These are phyloP conservation scores for Metarhizium guizhouense DNA, from an alignment of 2,329 filamentous ascomycete species.

Conservation along the genomic window DNA sequence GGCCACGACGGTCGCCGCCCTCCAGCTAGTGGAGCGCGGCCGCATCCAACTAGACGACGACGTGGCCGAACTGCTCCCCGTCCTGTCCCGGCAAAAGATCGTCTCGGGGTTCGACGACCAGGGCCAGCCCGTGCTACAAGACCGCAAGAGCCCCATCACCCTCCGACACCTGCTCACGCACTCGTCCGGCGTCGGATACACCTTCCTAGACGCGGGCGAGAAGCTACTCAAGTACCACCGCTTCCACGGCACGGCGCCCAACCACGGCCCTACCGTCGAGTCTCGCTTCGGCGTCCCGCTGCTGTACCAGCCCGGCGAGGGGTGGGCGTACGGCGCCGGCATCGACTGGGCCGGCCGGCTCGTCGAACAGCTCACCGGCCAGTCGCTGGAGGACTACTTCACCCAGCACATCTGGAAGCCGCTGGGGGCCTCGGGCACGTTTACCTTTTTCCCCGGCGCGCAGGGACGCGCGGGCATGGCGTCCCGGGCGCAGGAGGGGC, in stretches of 20 bases:
- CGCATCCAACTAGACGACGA: neutral
- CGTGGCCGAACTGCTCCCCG: neutral
- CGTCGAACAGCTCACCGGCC: neutral
- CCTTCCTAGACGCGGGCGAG: neutral
- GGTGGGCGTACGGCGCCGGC: slow-evolving; percentile 20
- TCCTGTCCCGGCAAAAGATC: neutral
- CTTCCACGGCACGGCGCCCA: neutral
- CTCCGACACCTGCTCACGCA: too few species aligned
- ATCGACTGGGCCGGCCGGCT: slow-evolving; percentile 19
- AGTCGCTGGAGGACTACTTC: slow-evolving; percentile 6
- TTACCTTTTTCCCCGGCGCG: neutral
- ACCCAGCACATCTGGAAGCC: neutral
- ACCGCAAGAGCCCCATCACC: neutral
- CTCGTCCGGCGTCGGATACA: too few species aligned
- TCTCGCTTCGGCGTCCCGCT: slow-evolving; percentile 12
- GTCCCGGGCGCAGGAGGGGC: too few species aligned
- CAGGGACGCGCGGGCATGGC: too few species aligned
- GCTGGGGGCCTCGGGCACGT: neutral
- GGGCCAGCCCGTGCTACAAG: neutral
- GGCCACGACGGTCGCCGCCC: neutral
- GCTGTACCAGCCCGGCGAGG: slow-evolving; percentile 19
- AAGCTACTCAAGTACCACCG: neutral
- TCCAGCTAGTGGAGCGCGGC: neutral
- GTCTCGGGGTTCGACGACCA: neutral
- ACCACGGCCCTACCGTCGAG: too few species aligned